Evolutionary conservation across 495 filamentous ascomycete genomes (phyloP).

Genomic region (Penicillium coprophilum): DNA sequence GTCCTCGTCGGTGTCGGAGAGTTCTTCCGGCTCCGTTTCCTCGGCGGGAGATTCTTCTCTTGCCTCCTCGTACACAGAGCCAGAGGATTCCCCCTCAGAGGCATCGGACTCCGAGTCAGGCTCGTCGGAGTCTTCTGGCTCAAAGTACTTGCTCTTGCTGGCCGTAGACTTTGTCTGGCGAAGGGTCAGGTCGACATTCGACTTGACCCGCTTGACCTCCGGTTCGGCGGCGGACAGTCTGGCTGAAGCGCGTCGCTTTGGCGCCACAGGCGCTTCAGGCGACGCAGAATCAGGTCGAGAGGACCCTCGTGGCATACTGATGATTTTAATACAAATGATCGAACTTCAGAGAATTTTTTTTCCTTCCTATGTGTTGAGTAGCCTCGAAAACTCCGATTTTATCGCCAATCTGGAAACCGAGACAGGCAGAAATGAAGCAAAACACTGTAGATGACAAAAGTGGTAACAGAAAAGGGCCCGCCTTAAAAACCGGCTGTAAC

Average conservation of each 20-base stretch:
- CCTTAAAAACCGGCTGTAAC: constrained; percentile 35
- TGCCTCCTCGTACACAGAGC: constrained; percentile 31
- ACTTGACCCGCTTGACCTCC: constrained; percentile 47
- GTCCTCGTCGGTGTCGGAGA: constrained; percentile 24
- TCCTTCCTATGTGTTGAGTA: constrained; percentile 1
- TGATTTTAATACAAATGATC: not conserved
- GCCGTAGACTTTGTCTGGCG: constrained; percentile 45
- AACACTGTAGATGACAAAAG: constrained; percentile 1
- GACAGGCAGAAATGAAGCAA: not conserved
- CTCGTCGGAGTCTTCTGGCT: constrained; percentile 35
- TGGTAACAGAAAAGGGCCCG: constrained; percentile 7
- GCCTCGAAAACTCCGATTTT: not conserved
- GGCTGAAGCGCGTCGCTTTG: constrained; percentile 43
- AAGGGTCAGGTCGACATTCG: constrained; percentile 33
- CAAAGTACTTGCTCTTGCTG: constrained; percentile 60
- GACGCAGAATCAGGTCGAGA: constrained; percentile 41
- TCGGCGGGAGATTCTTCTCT: constrained; percentile 18
- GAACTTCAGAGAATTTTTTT: constrained; percentile 1
- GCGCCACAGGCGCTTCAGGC: constrained; percentile 37
- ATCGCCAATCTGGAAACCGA: not conserved
- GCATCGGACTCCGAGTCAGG: constrained; percentile 30
- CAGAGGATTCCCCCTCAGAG: constrained; percentile 22
- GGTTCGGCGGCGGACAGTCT: constrained; percentile 34
- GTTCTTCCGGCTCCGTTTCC: constrained; percentile 23
- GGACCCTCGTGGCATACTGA: constrained; percentile 43